These are phyloP conservation scores for Zizania palustris DNA, from an alignment of 202 grass and related monocot genomes.

Conservation along the genomic window DNA sequence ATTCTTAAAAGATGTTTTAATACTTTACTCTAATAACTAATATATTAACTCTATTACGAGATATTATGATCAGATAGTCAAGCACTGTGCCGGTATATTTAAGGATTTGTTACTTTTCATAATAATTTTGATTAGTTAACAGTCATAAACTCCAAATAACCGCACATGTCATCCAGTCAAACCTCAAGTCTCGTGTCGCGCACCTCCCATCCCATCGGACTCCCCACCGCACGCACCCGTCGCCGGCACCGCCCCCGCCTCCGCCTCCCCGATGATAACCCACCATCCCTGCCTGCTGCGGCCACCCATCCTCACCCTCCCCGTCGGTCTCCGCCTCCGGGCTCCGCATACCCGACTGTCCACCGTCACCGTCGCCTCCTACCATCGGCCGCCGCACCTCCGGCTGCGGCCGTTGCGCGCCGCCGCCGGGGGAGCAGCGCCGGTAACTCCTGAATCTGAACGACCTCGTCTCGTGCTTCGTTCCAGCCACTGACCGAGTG, in stretches of 20 bases:
- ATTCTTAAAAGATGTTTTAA: no score
- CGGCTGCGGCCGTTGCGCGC: slow-evolving; percentile 33
- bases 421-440: slow-evolving; percentile 31
- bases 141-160: no score
- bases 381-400: slow-evolving; percentile 1
- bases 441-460: slow-evolving; percentile 36
- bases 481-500: slow-evolving; percentile 20
- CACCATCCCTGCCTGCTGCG: slow-evolving; percentile 43
- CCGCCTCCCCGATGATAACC: slow-evolving; percentile 38
- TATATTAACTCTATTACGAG: no score
- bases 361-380: slow-evolving; percentile 10
- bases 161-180: no score
- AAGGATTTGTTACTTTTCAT: no score
- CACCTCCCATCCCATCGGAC: not conserved
- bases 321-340: slow-evolving; percentile 5
- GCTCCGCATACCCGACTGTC: not conserved
- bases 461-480: not conserved
- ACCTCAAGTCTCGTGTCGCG: no score
- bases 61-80: no score
- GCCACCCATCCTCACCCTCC: slow-evolving; percentile 8
- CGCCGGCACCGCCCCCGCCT: slow-evolving; percentile 2
- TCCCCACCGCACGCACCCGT: slow-evolving; percentile 13
- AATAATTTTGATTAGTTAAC: no score
- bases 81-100: no score
- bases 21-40: no score